Evolutionary conservation across 2,329 filamentous ascomycete species (phyloP), one percentile per base, ranked within the genome.

Genomic region (Niveomyces coronatus): DNA sequence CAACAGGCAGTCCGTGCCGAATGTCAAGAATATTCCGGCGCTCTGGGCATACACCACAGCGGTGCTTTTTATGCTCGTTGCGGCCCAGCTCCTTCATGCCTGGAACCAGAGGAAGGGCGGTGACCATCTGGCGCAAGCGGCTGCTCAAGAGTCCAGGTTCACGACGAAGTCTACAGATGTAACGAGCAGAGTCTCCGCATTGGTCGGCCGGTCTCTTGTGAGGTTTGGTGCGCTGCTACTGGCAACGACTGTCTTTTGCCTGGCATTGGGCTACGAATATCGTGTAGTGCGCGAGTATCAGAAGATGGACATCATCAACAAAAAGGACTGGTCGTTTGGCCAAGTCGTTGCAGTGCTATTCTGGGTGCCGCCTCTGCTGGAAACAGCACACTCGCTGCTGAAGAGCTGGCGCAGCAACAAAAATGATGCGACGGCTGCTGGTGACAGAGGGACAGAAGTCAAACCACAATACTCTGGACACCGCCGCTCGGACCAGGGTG

Each of bases 291-390:
- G 29, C n/a, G 29, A 32, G 7, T 24, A 31, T n/a, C 35, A 38
- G 29, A 27, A 38, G 15, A 31, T 38, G 29, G 35, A 38, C 29
- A 38, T 32, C n/a, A 38, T 38, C 3, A 23, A 38, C 35, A 31
- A 38, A 19, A 32, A n/a, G 9, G 29, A 23, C 22, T 27, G 22
- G 29, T 38, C 22, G 19, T 38, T 32, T 19, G 35, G 35, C 3
- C 29, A 31, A 16, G 35, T 31, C 8, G 22, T 31, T 14, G 35
- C 22, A 10, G 35, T 32, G 15, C 20, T 38, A 13, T 22, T 31
- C 22, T 28, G 33, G 33, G 23, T 28, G 16, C 33, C 33, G 24
- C 24, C 33, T 16, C 13, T 35, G 13, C 15, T 35, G 33, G 33
- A 35, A 23, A 17, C 33, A 17, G 33, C 24, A 17, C 33, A 35